Conservation (phyloP, 768 basidiomycete genomes). For the Phlebiopsis flavidoalba region DNA sequence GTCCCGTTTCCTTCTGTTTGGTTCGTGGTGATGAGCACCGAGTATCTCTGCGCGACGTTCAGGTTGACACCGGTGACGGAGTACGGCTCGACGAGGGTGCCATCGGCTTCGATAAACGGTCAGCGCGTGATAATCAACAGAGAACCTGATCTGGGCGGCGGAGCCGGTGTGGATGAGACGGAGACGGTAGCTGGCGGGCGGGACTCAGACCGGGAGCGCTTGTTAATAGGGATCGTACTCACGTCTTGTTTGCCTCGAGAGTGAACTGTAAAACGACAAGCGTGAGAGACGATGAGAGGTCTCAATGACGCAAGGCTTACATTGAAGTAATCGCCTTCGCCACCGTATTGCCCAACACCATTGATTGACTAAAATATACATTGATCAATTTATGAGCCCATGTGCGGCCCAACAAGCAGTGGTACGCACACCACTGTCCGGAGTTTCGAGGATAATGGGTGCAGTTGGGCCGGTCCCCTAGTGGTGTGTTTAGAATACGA, state of each 20-base stretch:
- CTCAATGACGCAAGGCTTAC: constrained; percentile 7
- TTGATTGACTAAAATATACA: constrained; percentile 23
- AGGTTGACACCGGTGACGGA: constrained; percentile 35
- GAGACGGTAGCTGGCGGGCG: constrained; percentile 33
- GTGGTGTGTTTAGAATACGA: background rate
- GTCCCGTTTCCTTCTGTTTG: constrained; percentile 30
- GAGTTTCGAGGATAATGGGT: background rate
- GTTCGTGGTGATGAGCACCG: constrained; percentile 40
- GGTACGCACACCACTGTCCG: constrained; percentile 26
- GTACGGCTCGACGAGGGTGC: constrained; percentile 35
- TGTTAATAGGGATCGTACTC: background rate
- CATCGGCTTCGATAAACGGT: constrained; percentile 46
- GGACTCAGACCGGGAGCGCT: too few species aligned
- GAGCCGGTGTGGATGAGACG: constrained; percentile 44
- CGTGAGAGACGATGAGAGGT: constrained; percentile 9
- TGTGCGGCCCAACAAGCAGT: background rate
- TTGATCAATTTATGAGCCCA: background rate
- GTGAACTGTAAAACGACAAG: constrained; percentile 24
- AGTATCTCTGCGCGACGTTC: constrained; percentile 45
- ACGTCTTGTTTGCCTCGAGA: constrained; percentile 28
- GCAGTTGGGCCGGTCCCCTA: background rate
- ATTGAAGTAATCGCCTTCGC: constrained; percentile 26
- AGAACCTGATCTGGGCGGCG: constrained; percentile 40
- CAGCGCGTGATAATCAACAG: constrained; percentile 41
- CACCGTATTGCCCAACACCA: constrained; percentile 29